Base-by-base conservation (phyloP, 1,139 yeast genomes). In the Hansenula sp. region DNA sequence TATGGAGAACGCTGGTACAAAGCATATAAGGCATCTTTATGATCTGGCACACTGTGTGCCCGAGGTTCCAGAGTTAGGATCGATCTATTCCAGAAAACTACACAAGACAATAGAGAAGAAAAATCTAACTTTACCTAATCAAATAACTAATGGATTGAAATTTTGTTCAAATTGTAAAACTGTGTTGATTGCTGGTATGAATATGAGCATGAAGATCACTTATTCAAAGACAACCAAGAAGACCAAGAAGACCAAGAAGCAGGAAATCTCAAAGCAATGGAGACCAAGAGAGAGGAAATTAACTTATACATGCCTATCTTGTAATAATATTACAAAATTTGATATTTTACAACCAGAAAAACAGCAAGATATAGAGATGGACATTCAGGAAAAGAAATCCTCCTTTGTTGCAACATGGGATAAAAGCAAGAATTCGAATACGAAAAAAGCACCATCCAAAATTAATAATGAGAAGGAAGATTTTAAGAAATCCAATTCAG, bases 121-220 rank as follows among this genome's bases (percentile, higher is more conserved):
- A 27, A 48, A 48, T 1, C 33, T 44, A 4, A 31, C 34, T 3
- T 47, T 51, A 5, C 47, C 52, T 12, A 30, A 15, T 9, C 28
- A 36, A n/a, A 9, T 43, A 5, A 59, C 46, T 5, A 40, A 57
- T 13, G 59, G 57, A 4, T 37, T 45, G 1, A 72, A 68, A 50
- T 70, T 69, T 51, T 80, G 86, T 51, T 55, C 60, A 1, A 53
- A 56, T 15, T 79, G 86, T 58, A 76, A 77, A 2, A 53, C 61
- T 5, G 53, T 75, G 4, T 62, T 66, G 40, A 62, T 79, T 1
- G 76, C 82, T 0, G 79, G 79, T 0, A 45, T 72, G 19, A 78
- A 72, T 24, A 58, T 70, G 24, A 46, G 59, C 10, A 58, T 62
- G 58, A 53, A 66, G 25, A 54, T 67, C 2, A 43, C 55, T 30